Conservation (phyloP, 495 filamentous ascomycete species). For the Jackrogersella multiformis region DNA sequence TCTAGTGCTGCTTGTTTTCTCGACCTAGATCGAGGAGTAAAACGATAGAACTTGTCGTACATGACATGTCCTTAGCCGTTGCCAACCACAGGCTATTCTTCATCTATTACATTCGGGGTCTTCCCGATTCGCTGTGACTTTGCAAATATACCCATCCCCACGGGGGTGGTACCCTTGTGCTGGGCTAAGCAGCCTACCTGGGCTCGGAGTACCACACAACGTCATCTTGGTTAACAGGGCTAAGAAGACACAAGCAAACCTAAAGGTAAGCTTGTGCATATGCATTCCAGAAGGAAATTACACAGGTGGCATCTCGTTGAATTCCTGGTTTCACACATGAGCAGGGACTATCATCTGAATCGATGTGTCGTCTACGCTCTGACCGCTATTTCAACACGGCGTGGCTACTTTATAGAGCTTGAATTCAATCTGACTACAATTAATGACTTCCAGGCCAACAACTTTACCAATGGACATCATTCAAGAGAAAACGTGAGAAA, state of each 20-base stretch:
- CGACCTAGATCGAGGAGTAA: constrained; percentile 8
- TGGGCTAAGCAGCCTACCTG: not conserved
- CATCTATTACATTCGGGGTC: not conserved
- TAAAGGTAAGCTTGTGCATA: constrained; percentile 15
- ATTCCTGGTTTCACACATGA: not conserved
- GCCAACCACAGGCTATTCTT: constrained; percentile 4
- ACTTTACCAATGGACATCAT: not conserved
- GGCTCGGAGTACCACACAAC: not conserved
- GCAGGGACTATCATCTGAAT: too few relatives aligned
- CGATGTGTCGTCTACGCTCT: too few relatives aligned
- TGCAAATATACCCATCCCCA: not conserved
- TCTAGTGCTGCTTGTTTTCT: not conserved
- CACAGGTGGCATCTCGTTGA: not conserved
- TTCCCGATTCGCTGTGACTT: constrained; percentile 13
- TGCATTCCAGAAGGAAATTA: not conserved
- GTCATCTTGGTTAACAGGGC: not conserved
- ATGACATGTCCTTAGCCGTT: constrained; percentile 10
- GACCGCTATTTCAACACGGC: not conserved
- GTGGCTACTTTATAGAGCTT: not conserved
- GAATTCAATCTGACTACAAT: not conserved
- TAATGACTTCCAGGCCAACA: not conserved
- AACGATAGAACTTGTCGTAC: constrained; percentile 2
- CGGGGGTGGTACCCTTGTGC: constrained; percentile 8
- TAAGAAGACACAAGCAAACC: not conserved
- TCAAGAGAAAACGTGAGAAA: too few relatives aligned